Conservation (phyloP, 108 stramenopile species). For the Fragilaria radians region DNA sequence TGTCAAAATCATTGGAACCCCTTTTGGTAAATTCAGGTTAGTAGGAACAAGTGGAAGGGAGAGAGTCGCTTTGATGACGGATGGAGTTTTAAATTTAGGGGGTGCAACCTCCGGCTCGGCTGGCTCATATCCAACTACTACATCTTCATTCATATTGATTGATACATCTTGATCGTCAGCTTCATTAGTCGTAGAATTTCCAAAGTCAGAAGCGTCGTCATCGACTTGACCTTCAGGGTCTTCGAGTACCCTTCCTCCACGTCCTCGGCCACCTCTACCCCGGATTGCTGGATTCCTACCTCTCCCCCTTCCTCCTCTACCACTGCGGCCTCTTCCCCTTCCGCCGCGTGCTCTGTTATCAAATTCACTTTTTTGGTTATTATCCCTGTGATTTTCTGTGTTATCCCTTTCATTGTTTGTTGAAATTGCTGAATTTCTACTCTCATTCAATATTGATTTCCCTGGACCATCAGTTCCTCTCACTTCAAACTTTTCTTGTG, state of each 20-base stretch:
- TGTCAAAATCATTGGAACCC: background rate
- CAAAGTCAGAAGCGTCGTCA: background rate
- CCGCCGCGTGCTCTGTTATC: background rate
- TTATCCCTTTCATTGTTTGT: no score
- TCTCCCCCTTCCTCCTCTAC: constrained; percentile 2
- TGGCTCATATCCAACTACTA: background rate
- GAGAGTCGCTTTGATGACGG: constrained; percentile 4
- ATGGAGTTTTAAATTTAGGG: constrained; percentile 5
- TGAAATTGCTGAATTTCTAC: no score
- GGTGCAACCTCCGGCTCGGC: constrained; percentile 2
- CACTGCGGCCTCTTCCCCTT: constrained; percentile 2
- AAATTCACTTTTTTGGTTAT: no score
- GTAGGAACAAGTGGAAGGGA: constrained; percentile 16
- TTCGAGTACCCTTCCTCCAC: background rate
- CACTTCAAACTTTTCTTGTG: no score
- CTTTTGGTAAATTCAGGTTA: constrained; percentile 14
- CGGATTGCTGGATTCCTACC: background rate
- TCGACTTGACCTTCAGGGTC: background rate
- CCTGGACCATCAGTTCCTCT: no score
- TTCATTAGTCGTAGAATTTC: background rate
- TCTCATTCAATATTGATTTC: no score
- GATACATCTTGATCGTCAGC: background rate
- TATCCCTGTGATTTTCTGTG: no score
- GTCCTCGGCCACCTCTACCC: constrained; percentile 3
- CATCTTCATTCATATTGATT: background rate